Evolutionary conservation across 2,329 filamentous ascomycete species (phyloP).

Genomic region (Teratosphaeria zuluensis): DNA sequence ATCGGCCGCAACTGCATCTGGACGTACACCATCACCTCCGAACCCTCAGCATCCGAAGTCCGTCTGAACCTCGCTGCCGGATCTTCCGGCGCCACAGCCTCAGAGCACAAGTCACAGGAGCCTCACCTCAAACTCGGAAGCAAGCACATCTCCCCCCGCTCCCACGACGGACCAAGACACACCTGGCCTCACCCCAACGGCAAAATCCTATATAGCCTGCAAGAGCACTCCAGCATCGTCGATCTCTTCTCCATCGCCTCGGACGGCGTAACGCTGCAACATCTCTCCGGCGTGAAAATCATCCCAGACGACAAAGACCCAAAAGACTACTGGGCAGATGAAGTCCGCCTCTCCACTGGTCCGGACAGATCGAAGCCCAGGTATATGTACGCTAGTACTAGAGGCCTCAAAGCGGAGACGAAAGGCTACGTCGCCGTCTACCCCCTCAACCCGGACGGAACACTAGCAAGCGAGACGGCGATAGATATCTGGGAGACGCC

Average conservation of each 20-base stretch:
- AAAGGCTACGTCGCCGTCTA: conserved; percentile 26
- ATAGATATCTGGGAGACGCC: conserved; percentile 26
- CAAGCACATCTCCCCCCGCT: conserved; percentile 22
- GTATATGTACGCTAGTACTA: conserved; percentile 26
- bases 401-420: conserved; percentile 22
- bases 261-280: conserved; percentile 20
- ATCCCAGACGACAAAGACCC: conserved; percentile 24
- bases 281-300: conserved; percentile 20
- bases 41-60: background rate
- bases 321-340: conserved; percentile 27
- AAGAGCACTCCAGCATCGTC: conserved; percentile 29
- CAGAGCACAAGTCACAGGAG: conserved; percentile 1
- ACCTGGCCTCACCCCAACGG: conserved; percentile 27
- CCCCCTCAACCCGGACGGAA: conserved; percentile 15
- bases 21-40: conserved; percentile 19
- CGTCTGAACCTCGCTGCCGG: background rate
- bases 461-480: conserved; percentile 16
- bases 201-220: conserved; percentile 23
- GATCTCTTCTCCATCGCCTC: conserved; percentile 22
- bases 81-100: background rate
- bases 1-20: conserved; percentile 28
- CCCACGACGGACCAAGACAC: conserved; percentile 26
- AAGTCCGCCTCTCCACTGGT: conserved; percentile 24
- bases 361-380: conserved; percentile 15
- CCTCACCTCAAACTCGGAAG: conserved; percentile 15